phyloP scores from a whole-genome alignment of 75 land plant genomes.

The Sequoiadendron giganteum region DNA sequence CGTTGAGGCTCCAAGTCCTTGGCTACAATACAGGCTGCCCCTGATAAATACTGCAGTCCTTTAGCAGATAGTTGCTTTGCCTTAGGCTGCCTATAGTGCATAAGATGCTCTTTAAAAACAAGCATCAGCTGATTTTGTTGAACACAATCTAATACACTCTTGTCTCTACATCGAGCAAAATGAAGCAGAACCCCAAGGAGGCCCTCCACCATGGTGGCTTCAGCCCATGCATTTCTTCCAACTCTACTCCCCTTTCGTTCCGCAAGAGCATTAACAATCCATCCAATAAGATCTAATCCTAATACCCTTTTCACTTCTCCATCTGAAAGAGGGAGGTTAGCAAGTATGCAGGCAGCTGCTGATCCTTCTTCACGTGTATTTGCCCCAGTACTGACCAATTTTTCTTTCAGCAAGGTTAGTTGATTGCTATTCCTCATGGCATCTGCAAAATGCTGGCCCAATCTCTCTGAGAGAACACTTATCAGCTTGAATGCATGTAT shows the following conservation, averaged over 20 bases:
- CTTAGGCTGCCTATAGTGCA: conserved; percentile 20
- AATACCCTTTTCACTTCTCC: conserved; percentile 42
- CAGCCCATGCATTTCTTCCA: conserved; percentile 14
- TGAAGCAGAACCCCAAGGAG: conserved; percentile 57
- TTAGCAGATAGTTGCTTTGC: conserved; percentile 40
- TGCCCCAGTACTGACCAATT: conserved; percentile 20
- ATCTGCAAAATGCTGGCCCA: conserved; percentile 31
- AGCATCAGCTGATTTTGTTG: conserved; percentile 35
- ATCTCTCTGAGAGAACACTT: conserved; percentile 36
- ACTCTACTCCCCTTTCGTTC: conserved; percentile 15
- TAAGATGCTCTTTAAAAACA: conserved; percentile 37
- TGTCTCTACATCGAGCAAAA: conserved; percentile 36
- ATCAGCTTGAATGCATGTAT: conserved; percentile 34
- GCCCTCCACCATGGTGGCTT: conserved; percentile 38
- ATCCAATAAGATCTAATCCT: conserved; percentile 35
- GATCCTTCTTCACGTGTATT: conserved; percentile 25
- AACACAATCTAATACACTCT: conserved; percentile 22
- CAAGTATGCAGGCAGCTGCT: conserved; percentile 52
- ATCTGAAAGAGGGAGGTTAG: conserved; percentile 40
- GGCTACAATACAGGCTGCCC: conserved; percentile 17
- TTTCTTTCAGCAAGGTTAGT: conserved; percentile 36
- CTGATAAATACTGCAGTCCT: conserved; percentile 50
- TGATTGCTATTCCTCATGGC: conserved; percentile 30
- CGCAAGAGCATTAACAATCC: conserved; percentile 32
- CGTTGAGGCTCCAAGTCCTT: conserved; percentile 12